phyloP scores from a whole-genome alignment of 163 green algal genomes.

The Chloromonas sp. region DNA sequence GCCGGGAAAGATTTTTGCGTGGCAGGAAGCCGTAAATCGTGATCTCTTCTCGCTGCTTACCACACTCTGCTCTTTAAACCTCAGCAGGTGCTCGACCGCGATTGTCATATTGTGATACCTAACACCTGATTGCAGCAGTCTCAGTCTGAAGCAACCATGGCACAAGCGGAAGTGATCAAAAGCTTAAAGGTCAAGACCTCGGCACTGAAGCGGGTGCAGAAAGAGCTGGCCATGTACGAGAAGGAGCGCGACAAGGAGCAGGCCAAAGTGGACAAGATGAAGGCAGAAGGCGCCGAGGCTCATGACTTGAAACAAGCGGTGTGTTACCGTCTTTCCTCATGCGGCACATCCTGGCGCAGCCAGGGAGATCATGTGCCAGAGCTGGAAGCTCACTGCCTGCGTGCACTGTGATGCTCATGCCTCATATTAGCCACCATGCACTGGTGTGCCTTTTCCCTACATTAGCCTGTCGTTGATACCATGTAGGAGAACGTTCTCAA shows the following conservation, averaged over 20 bases:
- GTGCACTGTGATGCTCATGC: not conserved
- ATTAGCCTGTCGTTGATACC: too few relatives aligned
- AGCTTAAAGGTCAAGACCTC: conserved; percentile 78
- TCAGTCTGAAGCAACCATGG: too few relatives aligned
- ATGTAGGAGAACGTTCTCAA: conserved; percentile 82
- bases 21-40: too few relatives aligned
- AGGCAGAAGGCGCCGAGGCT: conserved; percentile 51
- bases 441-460: not conserved
- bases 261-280: conserved; percentile 66
- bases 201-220: conserved; percentile 68
- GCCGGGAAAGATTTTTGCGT: too few relatives aligned
- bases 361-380: not conserved
- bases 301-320: conserved; percentile 86
- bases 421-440: not conserved
- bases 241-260: conserved; percentile 70
- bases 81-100: too few relatives aligned
- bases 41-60: too few relatives aligned
- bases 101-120: too few relatives aligned
- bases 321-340: conserved; percentile 5
- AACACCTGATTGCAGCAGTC: too few relatives aligned
- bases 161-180: conserved; percentile 34
- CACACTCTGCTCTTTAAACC: too few relatives aligned
- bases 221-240: conserved; percentile 82
- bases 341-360: not conserved
- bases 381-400: too few relatives aligned